Conservation (phyloP, 2,329 filamentous ascomycete genomes). For the Remersonia thermophila region DNA sequence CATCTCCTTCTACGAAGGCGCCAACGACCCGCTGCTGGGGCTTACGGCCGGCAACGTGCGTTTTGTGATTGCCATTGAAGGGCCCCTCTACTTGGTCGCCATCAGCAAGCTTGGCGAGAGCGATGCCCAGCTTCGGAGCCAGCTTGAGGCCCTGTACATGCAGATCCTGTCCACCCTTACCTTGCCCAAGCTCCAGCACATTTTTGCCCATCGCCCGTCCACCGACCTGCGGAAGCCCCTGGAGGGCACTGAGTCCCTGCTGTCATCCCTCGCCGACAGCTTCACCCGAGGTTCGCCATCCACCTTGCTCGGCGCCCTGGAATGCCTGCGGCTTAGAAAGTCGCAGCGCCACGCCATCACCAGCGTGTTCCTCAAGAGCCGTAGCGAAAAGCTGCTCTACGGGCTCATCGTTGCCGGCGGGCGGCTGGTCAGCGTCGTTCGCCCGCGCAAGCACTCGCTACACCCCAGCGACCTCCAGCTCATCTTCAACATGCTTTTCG, state of each 20-base stretch:
- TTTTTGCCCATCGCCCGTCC: constrained; percentile 85
- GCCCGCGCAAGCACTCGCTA: constrained; percentile 86
- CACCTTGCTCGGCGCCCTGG: constrained; percentile 74
- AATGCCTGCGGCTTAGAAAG: constrained; percentile 87
- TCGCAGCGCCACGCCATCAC: constrained; percentile 78
- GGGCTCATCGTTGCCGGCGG: constrained; percentile 88
- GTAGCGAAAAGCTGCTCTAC: constrained; percentile 71
- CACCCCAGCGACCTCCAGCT: constrained; percentile 92
- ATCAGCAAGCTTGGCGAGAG: constrained; percentile 90
- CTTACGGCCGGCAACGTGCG: constrained; percentile 80
- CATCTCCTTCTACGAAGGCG: constrained; percentile 86
- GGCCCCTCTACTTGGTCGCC: constrained; percentile 82
- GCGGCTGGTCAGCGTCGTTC: constrained; percentile 83
- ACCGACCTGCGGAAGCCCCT: constrained; percentile 82
- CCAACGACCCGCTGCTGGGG: constrained; percentile 62
- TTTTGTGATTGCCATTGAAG: constrained; percentile 76
- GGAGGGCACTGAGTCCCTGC: constrained; percentile 78
- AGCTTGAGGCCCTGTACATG: constrained; percentile 93
- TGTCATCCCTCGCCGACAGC: constrained; percentile 85
- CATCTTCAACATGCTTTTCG: constrained; percentile 99
- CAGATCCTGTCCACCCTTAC: constrained; percentile 94
- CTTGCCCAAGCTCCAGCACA: constrained; percentile 69
- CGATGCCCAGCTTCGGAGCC: constrained; percentile 71
- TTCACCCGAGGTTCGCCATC: constrained; percentile 90
- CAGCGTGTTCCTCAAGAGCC: constrained; percentile 68